Percentiles rank a stretch among this genome's conserved stretches.
These are phyloP conservation scores for Tulasnella sp. DNA, from an alignment of 768 basidiomycete genomes.

Conservation along the genomic window DNA sequence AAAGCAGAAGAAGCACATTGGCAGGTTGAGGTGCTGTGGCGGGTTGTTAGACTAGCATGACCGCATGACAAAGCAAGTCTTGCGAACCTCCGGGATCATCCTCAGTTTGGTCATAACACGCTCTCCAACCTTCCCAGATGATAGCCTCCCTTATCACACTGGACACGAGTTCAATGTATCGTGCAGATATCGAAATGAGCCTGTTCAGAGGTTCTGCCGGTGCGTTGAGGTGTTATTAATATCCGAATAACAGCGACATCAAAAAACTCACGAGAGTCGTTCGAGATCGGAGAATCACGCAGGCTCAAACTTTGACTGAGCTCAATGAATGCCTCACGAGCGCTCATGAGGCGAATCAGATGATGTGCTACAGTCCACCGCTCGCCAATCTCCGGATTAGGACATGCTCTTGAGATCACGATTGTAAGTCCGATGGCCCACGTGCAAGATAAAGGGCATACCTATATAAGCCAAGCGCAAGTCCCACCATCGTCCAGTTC, in stretches of 20 bases:
- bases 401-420: neutral
- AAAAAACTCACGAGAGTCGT: neutral
- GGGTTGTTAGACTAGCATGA: too few species aligned
- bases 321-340: neutral
- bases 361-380: conserved; percentile 4
- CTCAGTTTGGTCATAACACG: too few species aligned
- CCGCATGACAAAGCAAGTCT: too few species aligned
- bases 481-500: conserved; percentile 1
- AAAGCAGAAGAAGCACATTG: neutral
- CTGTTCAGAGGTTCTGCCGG: neutral
- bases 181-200: neutral
- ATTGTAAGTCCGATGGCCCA: too few species aligned
- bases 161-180: conserved; percentile 6
- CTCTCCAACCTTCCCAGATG: conserved; percentile 9
- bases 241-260: neutral
- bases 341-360: neutral
- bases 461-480: conserved; percentile 5
- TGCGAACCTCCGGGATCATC: too few species aligned
- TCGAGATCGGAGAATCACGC: neutral
- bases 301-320: neutral
- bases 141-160: conserved; percentile 4
- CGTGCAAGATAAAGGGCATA: neutral
- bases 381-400: neutral
- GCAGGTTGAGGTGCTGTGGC: neutral
- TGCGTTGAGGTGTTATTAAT: neutral